These are phyloP conservation scores for Saturnispora silvae DNA, from an alignment of 805 yeast species.

Conservation along the genomic window DNA sequence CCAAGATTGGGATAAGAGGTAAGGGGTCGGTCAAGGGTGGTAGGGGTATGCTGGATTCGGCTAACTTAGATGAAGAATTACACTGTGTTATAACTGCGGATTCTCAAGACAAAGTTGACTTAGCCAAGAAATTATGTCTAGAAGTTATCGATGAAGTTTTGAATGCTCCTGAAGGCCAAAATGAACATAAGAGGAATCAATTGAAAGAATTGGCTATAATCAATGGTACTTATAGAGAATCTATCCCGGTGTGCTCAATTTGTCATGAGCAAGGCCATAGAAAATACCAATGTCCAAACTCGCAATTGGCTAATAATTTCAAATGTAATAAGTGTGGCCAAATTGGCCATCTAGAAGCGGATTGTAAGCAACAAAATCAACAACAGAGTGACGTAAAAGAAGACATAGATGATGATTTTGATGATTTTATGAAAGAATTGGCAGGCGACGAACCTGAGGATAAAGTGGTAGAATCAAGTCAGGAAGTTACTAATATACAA, in stretches of 20 bases:
- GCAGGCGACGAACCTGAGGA: conserved; percentile 21
- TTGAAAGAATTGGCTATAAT: conserved; percentile 83
- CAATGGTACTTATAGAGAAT: conserved; percentile 86
- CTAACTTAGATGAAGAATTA: conserved; percentile 65
- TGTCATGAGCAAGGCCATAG: conserved; percentile 64
- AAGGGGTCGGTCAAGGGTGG: conserved; percentile 95
- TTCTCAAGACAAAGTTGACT: conserved; percentile 60
- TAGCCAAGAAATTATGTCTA: conserved; percentile 66
- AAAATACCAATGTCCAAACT: conserved; percentile 52
- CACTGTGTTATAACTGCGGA: conserved; percentile 86
- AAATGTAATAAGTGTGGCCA: conserved; percentile 73
- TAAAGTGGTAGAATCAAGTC: too few relatives aligned
- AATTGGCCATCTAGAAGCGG: conserved; percentile 79
- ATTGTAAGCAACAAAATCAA: conserved; percentile 50
- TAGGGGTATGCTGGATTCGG: conserved; percentile 21
- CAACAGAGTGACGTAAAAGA: conserved; percentile 18
- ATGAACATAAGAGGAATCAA: conserved; percentile 83
- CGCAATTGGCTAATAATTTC: conserved; percentile 41
- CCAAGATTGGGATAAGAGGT: conserved; percentile 85
- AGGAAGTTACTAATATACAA: too few relatives aligned
- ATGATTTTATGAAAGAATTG: conserved; percentile 40
- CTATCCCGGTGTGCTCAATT: conserved; percentile 46
- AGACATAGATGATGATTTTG: conserved; percentile 37
- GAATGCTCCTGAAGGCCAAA: conserved; percentile 84
- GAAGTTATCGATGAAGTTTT: conserved; percentile 75